A percentile compares a stretch with the other conserved stretches of the same genome.
Evolutionary conservation across 352 stramenopile species (phyloP).

Genomic region (Phytophthora sp.): DNA sequence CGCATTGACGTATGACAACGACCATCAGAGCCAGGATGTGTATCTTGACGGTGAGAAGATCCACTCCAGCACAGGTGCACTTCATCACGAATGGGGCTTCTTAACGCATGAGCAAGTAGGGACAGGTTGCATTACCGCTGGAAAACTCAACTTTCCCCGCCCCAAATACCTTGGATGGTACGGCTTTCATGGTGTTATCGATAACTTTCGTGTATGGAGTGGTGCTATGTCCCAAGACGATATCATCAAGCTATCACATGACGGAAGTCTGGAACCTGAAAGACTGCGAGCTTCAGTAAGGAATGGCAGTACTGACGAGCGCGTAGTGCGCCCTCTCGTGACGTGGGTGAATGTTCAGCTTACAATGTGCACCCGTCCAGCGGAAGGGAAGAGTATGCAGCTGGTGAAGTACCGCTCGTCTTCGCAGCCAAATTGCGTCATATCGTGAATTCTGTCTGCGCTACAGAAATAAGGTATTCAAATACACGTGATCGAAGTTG

Average conservation of each 20-base stretch:
- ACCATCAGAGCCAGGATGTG: conserved; percentile 23
- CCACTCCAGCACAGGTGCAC: background rate
- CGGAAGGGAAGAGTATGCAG: conserved; percentile 14
- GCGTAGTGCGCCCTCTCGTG: background rate
- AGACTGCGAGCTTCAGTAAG: conserved; percentile 6
- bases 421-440: conserved; percentile 4
- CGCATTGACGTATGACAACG: conserved; percentile 24
- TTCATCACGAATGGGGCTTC: conserved; percentile 13
- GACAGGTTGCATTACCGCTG: conserved; percentile 28
- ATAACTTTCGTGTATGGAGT: conserved; percentile 38
- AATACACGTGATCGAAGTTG: no score
- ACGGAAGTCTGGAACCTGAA: background rate
- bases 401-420: background rate
- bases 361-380: conserved; percentile 17
- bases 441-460: conserved; percentile 17
- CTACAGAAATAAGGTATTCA: background rate
- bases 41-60: conserved; percentile 31
- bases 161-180: conserved; percentile 27
- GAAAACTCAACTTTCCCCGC: background rate
- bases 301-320: background rate
- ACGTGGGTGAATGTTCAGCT: conserved; percentile 16
- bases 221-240: conserved; percentile 3
- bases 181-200: conserved; percentile 37
- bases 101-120: conserved; percentile 28
- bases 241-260: conserved; percentile 5